Conservation (phyloP, 768 basidiomycete genomes). For the Filobasidium wieringae region DNA sequence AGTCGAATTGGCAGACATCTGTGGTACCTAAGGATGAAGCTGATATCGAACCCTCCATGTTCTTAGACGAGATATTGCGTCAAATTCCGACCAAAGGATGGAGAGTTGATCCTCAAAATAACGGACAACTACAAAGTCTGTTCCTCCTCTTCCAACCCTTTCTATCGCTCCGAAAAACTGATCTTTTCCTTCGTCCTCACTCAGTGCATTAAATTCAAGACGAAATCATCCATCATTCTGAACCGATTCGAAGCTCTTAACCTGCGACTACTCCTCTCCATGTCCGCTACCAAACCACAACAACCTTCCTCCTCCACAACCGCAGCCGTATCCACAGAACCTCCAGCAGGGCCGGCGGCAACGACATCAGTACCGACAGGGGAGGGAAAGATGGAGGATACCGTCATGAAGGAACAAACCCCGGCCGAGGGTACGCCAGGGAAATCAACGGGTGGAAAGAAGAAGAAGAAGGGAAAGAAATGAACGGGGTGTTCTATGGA, state of each 20-base stretch:
- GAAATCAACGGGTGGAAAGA: conserved; percentile 22
- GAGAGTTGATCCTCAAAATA: conserved; percentile 82
- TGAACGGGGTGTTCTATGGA: too few species aligned
- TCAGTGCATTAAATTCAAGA: conserved; percentile 93
- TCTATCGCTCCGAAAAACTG: neutral
- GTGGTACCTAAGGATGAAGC: neutral
- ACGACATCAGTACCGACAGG: neutral
- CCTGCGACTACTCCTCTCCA: conserved; percentile 48
- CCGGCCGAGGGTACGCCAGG: conserved; percentile 1
- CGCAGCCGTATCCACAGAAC: neutral
- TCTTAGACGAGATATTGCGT: conserved; percentile 73
- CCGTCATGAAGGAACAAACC: neutral
- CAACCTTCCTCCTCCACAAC: neutral
- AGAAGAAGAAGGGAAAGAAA: conserved; percentile 40
- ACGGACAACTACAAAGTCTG: conserved; percentile 80
- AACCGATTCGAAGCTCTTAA: conserved; percentile 93
- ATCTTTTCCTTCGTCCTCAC: neutral
- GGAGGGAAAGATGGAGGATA: conserved; percentile 14
- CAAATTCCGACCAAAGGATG: conserved; percentile 78
- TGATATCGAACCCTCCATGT: conserved; percentile 2
- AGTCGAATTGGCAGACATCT: neutral
- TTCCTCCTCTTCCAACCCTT: conserved; percentile 17
- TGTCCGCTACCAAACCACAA: conserved; percentile 15
- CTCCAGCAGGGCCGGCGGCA: conserved; percentile 2
- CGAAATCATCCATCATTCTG: conserved; percentile 82